Conservation (phyloP, 163 green algal species). For the Volvox carteri region DNA sequence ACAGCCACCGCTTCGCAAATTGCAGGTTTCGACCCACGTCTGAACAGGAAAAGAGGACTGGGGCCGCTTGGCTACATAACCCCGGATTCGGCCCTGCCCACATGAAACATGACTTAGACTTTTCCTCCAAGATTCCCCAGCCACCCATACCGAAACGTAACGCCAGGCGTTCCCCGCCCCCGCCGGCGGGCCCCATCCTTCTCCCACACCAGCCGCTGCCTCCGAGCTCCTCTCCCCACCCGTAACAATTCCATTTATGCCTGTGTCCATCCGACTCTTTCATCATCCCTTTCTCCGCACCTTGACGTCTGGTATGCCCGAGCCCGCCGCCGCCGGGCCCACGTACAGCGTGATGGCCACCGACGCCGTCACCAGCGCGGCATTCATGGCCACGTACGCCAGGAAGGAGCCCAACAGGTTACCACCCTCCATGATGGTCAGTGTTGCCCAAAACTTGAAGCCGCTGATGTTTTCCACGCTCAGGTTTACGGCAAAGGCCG, state of each 20-base stretch:
- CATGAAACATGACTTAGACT: too few relatives aligned
- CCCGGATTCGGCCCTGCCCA: too few relatives aligned
- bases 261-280: too few relatives aligned
- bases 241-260: neutral
- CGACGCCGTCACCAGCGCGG: slow-evolving; percentile 61
- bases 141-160: too few relatives aligned
- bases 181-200: too few relatives aligned
- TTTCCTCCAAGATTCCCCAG: too few relatives aligned
- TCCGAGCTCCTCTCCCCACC: neutral
- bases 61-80: too few relatives aligned
- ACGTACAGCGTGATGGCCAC: slow-evolving; percentile 73
- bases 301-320: slow-evolving; percentile 84
- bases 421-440: slow-evolving; percentile 64
- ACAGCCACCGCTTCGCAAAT: too few relatives aligned
- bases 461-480: slow-evolving; percentile 86
- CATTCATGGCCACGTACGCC: slow-evolving; percentile 74
- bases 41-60: too few relatives aligned
- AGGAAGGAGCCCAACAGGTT: slow-evolving; percentile 63
- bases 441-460: slow-evolving; percentile 84
- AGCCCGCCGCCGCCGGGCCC: slow-evolving; percentile 81
- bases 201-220: too few relatives aligned
- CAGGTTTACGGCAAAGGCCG: slow-evolving; percentile 85
- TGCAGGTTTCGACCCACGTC: too few relatives aligned
- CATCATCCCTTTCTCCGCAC: slow-evolving; percentile 26
- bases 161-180: too few relatives aligned